Conservation (phyloP, 2,329 filamentous ascomycete genomes). For the Ophiobolus disseminans region DNA sequence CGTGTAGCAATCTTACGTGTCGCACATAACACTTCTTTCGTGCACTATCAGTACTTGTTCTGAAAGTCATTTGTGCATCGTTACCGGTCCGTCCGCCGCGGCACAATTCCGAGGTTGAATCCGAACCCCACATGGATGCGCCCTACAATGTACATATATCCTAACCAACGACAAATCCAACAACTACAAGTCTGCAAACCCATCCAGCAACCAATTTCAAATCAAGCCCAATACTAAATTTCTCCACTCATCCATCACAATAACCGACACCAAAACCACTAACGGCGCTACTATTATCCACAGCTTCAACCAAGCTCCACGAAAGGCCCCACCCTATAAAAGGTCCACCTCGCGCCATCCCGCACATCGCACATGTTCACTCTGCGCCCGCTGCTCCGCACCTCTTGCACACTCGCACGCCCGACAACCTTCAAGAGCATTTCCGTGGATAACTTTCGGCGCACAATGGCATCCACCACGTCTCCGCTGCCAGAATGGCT, state of each 20-base stretch:
- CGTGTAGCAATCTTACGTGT: background rate
- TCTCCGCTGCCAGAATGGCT: slow-evolving; percentile 56
- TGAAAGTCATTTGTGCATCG: background rate
- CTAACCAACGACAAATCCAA: too few relatives aligned
- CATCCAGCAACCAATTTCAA: too few relatives aligned
- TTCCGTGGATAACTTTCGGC: background rate
- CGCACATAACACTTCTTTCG: background rate
- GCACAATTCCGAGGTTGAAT: slow-evolving; percentile 16
- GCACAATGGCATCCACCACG: slow-evolving; percentile 32
- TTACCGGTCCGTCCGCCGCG: slow-evolving; percentile 10
- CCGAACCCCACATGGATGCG: slow-evolving; percentile 10
- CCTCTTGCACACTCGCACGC: background rate
- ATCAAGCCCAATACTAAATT: too few relatives aligned
- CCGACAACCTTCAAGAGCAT: background rate
- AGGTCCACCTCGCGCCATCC: background rate
- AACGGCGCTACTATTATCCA: background rate
- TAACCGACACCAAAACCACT: background rate
- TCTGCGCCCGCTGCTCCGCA: slow-evolving; percentile 8
- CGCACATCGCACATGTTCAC: slow-evolving; percentile 7
- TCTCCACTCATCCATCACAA: too few relatives aligned
- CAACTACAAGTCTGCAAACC: too few relatives aligned
- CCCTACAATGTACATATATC: slow-evolving; percentile 3
- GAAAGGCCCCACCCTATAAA: too few relatives aligned
- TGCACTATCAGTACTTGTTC: background rate
- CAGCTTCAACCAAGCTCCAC: background rate